phyloP scores from a whole-genome alignment of 352 stramenopile species.

The Aphanomyces astaci region DNA sequence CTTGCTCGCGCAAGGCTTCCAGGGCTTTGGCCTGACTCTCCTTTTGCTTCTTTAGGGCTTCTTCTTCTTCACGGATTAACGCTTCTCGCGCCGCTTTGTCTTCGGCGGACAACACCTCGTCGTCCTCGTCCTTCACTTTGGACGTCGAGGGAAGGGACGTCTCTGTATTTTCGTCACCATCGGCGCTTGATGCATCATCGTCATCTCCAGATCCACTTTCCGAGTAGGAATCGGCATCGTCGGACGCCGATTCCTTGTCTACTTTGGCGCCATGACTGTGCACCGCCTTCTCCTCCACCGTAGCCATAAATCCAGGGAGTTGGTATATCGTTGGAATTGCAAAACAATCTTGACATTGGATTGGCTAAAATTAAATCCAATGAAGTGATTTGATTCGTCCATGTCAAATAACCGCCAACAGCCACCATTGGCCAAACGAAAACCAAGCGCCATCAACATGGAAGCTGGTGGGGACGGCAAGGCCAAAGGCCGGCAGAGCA shows the following conservation, averaged over 20 bases:
- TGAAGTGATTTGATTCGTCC: not conserved
- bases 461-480: not conserved
- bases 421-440: not conserved
- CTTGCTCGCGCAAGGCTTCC: constrained; percentile 52
- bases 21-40: constrained; percentile 69
- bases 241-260: constrained; percentile 4
- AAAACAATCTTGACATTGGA: not conserved
- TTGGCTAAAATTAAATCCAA: constrained; percentile 20
- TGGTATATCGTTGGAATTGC: not conserved
- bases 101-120: constrained; percentile 36
- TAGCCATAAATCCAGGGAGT: constrained; percentile 20
- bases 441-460: not conserved
- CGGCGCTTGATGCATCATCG: not conserved
- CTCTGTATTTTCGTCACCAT: constrained; percentile 1
- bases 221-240: constrained; percentile 19
- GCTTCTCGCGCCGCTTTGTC: constrained; percentile 37
- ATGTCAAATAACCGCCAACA: not conserved
- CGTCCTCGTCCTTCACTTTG: constrained; percentile 26
- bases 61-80: constrained; percentile 58
- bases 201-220: not conserved
- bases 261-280: not conserved
- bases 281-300: not conserved
- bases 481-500: not conserved
- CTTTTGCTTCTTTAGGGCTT: constrained; percentile 61
- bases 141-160: not conserved